These are phyloP conservation scores for Suillus fuscotomentosus DNA, from an alignment of 768 basidiomycete species.

Conservation along the genomic window DNA sequence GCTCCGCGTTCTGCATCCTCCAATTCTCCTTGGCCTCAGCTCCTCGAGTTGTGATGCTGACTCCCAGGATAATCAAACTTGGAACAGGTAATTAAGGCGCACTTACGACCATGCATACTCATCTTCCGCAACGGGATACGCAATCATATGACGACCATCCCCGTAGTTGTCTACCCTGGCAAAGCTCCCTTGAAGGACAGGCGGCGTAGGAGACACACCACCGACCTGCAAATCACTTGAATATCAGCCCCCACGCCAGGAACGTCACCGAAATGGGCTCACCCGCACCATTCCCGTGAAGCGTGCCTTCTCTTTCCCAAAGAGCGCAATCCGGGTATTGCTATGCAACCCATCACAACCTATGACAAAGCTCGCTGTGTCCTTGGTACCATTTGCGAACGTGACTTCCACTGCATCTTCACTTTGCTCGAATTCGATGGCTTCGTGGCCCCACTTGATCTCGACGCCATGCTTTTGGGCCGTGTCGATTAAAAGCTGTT, in stretches of 20 bases:
- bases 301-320: slow-evolving; percentile 33
- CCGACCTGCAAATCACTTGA: slow-evolving; percentile 27
- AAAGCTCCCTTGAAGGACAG: slow-evolving; percentile 13
- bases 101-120: slow-evolving; percentile 40
- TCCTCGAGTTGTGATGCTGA: slow-evolving; percentile 19
- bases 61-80: background rate
- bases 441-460: slow-evolving; percentile 33
- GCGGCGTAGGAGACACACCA: slow-evolving; percentile 30
- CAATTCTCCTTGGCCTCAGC: slow-evolving; percentile 40
- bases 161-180: slow-evolving; percentile 37
- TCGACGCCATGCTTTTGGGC: slow-evolving; percentile 31
- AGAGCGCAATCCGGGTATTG: slow-evolving; percentile 35
- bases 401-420: slow-evolving; percentile 26
- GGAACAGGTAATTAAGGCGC: background rate
- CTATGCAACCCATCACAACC: slow-evolving; percentile 48
- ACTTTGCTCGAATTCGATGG: slow-evolving; percentile 32
- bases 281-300: slow-evolving; percentile 42
- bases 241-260: background rate
- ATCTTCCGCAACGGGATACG: slow-evolving; percentile 31
- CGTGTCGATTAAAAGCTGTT: slow-evolving; percentile 27
- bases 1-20: slow-evolving; percentile 33
- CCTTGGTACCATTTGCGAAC: slow-evolving; percentile 35
- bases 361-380: slow-evolving; percentile 37
- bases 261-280: slow-evolving; percentile 1
- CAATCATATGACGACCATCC: slow-evolving; percentile 36